Evolutionary conservation across 169 alveolate species (phyloP), one percentile per base, ranked within the genome.

Genomic region (Miamiensis avidus): DNA sequence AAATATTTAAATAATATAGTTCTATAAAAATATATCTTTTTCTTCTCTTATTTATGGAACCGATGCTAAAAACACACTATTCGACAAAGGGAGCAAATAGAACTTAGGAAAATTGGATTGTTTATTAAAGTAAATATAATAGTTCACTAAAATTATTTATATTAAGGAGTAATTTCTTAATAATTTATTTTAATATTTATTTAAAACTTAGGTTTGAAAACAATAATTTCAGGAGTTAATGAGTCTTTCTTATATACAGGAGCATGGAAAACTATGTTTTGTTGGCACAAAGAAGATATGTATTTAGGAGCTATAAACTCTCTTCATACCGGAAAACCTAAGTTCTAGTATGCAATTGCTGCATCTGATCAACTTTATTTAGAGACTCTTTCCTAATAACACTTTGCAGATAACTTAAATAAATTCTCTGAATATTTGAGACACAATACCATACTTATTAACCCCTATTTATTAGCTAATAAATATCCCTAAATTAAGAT

Each of bases 241-340:
- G 92, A 92, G 79, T 98, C 99, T 29, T 98, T 98, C 95, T 89
- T 97, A 31, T 97, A 98, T 85, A 88, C 94, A 34, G 99, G 99
- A 27, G 95, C 96, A 77, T 93, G 98, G 93, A 95, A 97, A 77
- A 94, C 99, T 26, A 93, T 98, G 86, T 98, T 98, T 90, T 97
- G 99, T 76, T 98, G 99, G 99, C 99, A 98, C 88, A 97, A 99
- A 29, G 99, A 98, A 89, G 99, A 98, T 91, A 89, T 97, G 87
- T 98, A 95, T 90, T 95, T 98, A 75, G 98, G 97, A 1, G 96
- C 99, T 15, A 95, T 97, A 34, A 98, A 98, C 90, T 98, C 93
- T 91, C 97, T 97, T 65, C 99, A 98, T 87, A 88, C 91, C 81
- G 99, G 99, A 26, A 94, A 96, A 83, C 98, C 99, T 0, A 98